These are phyloP conservation scores for Tephrocybe rancida DNA, from an alignment of 768 basidiomycete species.

Conservation along the genomic window DNA sequence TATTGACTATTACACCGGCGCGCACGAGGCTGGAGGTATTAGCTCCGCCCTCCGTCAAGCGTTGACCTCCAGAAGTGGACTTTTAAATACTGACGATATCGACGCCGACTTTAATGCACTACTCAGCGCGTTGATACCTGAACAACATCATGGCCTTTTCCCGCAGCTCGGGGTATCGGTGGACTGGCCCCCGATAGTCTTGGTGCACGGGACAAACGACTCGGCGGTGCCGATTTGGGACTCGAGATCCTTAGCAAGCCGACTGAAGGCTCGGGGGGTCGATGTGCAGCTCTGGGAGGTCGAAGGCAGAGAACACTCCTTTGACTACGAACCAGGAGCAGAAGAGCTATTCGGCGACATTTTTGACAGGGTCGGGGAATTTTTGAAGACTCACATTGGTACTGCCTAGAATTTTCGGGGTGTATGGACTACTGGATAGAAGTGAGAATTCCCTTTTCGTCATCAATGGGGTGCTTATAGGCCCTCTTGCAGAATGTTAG, in stretches of 20 bases:
- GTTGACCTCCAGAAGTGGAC: slow-evolving; percentile 8
- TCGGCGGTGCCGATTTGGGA: slow-evolving; percentile 45
- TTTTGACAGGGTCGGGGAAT: slow-evolving; percentile 41
- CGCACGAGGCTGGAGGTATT: slow-evolving; percentile 44
- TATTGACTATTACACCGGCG: slow-evolving; percentile 61
- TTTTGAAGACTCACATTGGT: slow-evolving; percentile 24
- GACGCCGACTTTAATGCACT: slow-evolving; percentile 8
- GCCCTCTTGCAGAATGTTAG: no score
- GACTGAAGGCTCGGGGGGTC: slow-evolving; percentile 34
- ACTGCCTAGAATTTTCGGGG: not conserved
- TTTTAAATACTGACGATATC: not conserved
- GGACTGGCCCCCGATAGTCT: slow-evolving; percentile 47
- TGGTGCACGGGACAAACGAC: slow-evolving; percentile 52
- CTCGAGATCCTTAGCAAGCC: slow-evolving; percentile 34
- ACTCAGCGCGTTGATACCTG: slow-evolving; percentile 25
- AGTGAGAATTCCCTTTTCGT: not conserved
- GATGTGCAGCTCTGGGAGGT: slow-evolving; percentile 23
- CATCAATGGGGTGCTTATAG: no score
- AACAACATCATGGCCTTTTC: slow-evolving; percentile 36
- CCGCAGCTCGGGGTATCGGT: slow-evolving; percentile 42
- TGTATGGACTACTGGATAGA: not conserved
- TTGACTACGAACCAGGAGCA: slow-evolving; percentile 50
- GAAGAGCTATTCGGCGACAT: slow-evolving; percentile 38
- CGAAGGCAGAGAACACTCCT: slow-evolving; percentile 50
- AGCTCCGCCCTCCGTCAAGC: slow-evolving; percentile 40